Conservation (phyloP, 768 basidiomycete genomes). For the Russula dissimulans region DNA sequence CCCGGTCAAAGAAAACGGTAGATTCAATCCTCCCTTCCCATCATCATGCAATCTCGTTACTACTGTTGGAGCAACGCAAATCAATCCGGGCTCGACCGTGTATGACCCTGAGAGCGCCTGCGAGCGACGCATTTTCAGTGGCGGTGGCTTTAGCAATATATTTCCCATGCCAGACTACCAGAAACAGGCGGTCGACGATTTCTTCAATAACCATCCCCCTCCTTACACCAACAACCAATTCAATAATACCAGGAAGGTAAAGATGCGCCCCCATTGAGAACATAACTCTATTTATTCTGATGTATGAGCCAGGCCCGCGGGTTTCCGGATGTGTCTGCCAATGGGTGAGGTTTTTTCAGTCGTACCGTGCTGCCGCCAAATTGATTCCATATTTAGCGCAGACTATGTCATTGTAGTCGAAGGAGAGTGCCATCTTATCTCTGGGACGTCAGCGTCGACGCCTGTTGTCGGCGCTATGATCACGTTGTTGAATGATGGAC, state of each 20-base stretch:
- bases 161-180: slow-evolving; percentile 34
- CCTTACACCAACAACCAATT: slow-evolving; percentile 27
- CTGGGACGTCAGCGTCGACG: slow-evolving; percentile 30
- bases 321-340: slow-evolving; percentile 29
- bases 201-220: slow-evolving; percentile 28
- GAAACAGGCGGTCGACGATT: slow-evolving; percentile 23
- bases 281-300: background rate
- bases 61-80: slow-evolving; percentile 31
- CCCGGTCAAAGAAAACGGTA: slow-evolving; percentile 15
- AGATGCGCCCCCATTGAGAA: background rate
- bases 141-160: slow-evolving; percentile 35
- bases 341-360: slow-evolving; percentile 22
- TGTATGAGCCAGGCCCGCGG: slow-evolving; percentile 21
- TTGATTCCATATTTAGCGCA: background rate
- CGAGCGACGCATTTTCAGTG: slow-evolving; percentile 30
- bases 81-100: slow-evolving; percentile 27
- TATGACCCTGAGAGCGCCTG: slow-evolving; percentile 31
- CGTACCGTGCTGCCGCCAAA: background rate
- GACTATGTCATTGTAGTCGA: slow-evolving; percentile 17
- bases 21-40: slow-evolving; percentile 38
- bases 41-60: slow-evolving; percentile 35
- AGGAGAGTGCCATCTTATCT: slow-evolving; percentile 24
- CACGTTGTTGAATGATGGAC: slow-evolving; percentile 31
- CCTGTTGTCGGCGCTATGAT: slow-evolving; percentile 29
- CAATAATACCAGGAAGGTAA: slow-evolving; percentile 29